phyloP scores from a whole-genome alignment of 2,329 filamentous ascomycete species.

The Aplosporella prunicola region DNA sequence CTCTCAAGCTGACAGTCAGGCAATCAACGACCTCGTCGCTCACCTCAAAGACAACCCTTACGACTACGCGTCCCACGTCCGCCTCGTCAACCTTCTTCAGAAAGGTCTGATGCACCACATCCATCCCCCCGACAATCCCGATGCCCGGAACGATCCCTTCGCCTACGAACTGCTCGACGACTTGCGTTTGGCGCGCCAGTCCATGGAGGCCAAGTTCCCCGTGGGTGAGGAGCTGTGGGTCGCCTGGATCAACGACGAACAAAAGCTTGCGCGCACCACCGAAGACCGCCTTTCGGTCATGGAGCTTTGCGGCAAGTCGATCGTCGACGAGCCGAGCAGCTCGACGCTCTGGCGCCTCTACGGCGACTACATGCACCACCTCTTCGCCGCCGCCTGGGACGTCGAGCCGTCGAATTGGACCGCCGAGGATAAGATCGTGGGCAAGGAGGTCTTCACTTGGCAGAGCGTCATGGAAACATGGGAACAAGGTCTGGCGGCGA shows the following conservation, averaged over 20 bases:
- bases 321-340: conserved; percentile 62
- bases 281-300: conserved; percentile 61
- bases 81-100: conserved; percentile 40
- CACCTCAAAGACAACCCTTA: conserved; percentile 39
- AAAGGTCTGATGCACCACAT: conserved; percentile 38
- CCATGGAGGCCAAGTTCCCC: conserved; percentile 55
- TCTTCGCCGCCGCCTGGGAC: conserved; percentile 56
- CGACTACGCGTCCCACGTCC: conserved; percentile 40
- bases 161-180: conserved; percentile 37
- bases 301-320: conserved; percentile 62
- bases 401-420: conserved; percentile 42
- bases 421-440: conserved; percentile 59
- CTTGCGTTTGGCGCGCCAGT: conserved; percentile 43
- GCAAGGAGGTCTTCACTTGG: conserved; percentile 62
- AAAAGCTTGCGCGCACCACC: conserved; percentile 49
- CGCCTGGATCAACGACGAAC: conserved; percentile 66
- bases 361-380: conserved; percentile 66
- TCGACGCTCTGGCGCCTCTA: conserved; percentile 67
- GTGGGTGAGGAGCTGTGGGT: conserved; percentile 71
- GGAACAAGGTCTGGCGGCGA: conserved; percentile 61
- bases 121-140: conserved; percentile 18
- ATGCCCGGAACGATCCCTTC: conserved; percentile 22
- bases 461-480: conserved; percentile 59
- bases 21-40: conserved; percentile 35
- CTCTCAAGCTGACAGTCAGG: conserved; percentile 34